Percentiles rank a stretch among this genome's conserved stretches.
phyloP scores from a whole-genome alignment of 306 rosid species.

The Albizia julibrissin region DNA sequence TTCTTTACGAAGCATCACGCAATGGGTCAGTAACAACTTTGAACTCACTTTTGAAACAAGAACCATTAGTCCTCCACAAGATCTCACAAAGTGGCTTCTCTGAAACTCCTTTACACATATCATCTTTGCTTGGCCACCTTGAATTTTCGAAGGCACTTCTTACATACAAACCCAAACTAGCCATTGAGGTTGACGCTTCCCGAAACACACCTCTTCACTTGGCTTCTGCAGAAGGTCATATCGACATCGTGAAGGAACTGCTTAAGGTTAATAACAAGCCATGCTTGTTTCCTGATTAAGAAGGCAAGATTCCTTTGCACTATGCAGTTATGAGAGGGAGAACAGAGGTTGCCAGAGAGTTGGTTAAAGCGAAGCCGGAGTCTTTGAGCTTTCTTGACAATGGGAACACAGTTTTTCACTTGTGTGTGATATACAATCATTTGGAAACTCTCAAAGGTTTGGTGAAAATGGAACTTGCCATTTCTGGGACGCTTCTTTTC shows the following conservation, averaged over 20 bases:
- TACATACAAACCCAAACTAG: not conserved
- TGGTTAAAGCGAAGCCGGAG: not conserved
- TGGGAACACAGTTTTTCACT: not conserved
- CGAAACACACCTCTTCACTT: not conserved
- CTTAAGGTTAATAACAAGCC: not conserved
- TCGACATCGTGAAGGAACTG: not conserved
- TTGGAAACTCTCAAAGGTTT: not conserved
- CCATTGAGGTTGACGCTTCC: not conserved
- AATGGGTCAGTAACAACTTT: not conserved
- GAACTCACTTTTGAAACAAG: not conserved
- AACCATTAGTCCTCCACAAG: not conserved
- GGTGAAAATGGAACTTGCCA: not conserved
- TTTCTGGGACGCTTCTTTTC: not conserved
- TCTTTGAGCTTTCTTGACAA: not conserved
- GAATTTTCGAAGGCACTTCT: not conserved
- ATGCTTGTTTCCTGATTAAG: not conserved
- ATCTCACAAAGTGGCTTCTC: not conserved
- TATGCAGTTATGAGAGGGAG: not conserved
- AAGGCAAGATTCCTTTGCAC: not conserved
- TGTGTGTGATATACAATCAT: not conserved
- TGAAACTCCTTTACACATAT: not conserved
- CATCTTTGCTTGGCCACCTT: not conserved
- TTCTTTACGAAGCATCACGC: not conserved
- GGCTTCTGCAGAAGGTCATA: not conserved
- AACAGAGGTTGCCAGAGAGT: not conserved